Evolutionary conservation across 495 filamentous ascomycete genomes (phyloP).

Genomic region (Aspergillus sparsus): DNA sequence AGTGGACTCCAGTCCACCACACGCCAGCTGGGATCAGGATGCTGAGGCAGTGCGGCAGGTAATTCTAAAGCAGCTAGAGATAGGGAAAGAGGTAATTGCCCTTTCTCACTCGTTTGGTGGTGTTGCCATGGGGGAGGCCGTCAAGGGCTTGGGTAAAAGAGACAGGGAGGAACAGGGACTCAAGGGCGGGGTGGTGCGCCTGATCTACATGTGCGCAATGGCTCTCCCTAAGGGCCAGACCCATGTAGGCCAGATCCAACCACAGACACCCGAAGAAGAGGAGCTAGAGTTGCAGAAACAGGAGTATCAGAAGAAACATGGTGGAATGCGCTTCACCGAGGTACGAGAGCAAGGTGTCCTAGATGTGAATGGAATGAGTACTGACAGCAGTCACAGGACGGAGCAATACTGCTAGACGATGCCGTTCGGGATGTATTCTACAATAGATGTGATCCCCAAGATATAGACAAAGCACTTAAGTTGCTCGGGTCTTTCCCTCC

Average conservation of each 20-base stretch:
- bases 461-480: constrained; percentile 26
- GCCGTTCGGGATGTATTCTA: constrained; percentile 27
- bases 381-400: constrained; percentile 21
- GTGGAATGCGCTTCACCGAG: constrained; percentile 24
- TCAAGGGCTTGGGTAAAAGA: constrained; percentile 37
- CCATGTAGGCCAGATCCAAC: constrained; percentile 27
- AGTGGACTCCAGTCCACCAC: constrained; percentile 32
- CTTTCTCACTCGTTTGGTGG: constrained; percentile 44
- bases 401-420: constrained; percentile 28
- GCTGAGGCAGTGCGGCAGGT: constrained; percentile 29
- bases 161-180: constrained; percentile 41
- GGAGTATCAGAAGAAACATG: constrained; percentile 20
- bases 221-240: constrained; percentile 30
- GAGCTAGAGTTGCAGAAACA: constrained; percentile 28
- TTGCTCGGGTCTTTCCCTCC: constrained; percentile 30
- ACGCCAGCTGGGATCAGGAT: constrained; percentile 32
- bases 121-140: constrained; percentile 38
- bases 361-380: too few relatives aligned
- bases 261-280: constrained; percentile 28
- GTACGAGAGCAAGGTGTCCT: constrained; percentile 3
- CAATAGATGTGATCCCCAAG: constrained; percentile 26
- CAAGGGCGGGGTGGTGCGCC: constrained; percentile 38
- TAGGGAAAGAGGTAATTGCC: constrained; percentile 38
- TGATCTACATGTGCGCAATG: constrained; percentile 44
- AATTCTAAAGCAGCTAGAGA: constrained; percentile 27